Evolutionary conservation across 2,329 filamentous ascomycete genomes (phyloP).

Genomic region (Calonectria henricotiae): DNA sequence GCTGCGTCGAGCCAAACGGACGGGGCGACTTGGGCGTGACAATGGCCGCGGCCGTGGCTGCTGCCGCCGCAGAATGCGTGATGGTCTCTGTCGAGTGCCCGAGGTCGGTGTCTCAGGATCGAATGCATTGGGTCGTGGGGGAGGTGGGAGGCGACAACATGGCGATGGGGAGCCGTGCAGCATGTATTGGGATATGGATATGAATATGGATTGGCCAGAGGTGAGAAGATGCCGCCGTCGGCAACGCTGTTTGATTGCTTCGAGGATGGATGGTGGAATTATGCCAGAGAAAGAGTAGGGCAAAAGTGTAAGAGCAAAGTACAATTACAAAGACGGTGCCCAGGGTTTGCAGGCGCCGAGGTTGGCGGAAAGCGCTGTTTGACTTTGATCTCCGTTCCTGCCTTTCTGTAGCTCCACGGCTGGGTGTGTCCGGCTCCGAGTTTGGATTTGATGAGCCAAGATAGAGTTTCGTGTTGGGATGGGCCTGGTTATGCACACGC

Average conservation of each 20-base stretch:
- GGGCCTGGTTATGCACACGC: too few relatives aligned
- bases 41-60: neutral
- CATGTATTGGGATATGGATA: neutral
- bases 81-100: slow-evolving; percentile 11
- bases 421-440: slow-evolving; percentile 22
- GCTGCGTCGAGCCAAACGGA: neutral
- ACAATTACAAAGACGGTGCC: neutral
- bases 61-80: neutral
- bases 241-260: neutral
- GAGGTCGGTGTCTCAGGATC: slow-evolving; percentile 10
- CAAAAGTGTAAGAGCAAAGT: slow-evolving; percentile 5
- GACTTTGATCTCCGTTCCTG: slow-evolving; percentile 52
- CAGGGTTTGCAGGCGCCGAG: neutral
- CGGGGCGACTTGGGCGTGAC: neutral
- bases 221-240: neutral
- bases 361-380: slow-evolving; percentile 40
- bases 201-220: neutral
- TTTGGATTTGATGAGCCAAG: neutral
- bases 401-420: slow-evolving; percentile 22
- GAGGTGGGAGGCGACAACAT: slow-evolving; percentile 7
- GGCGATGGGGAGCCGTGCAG: neutral
- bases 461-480: slow-evolving; percentile 17
- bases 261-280: slow-evolving; percentile 1
- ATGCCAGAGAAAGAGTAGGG: slow-evolving; percentile 5
- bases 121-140: slow-evolving; percentile 17